phyloP scores from a whole-genome alignment of 352 stramenopile species.

The Pythium phragmiticola region DNA sequence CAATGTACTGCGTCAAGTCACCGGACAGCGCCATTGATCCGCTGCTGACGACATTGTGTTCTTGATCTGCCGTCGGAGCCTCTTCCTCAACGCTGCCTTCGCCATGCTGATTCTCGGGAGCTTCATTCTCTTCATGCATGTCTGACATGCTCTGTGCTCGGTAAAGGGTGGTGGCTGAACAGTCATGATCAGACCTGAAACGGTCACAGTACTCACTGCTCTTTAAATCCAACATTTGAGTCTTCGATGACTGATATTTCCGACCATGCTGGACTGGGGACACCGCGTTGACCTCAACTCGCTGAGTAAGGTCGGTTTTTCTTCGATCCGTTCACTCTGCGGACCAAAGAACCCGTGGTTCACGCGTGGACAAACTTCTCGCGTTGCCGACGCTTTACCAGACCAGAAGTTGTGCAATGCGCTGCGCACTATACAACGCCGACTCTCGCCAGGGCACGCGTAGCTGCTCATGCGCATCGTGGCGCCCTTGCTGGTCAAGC shows the following conservation, averaged over 20 bases:
- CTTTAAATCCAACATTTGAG: no score
- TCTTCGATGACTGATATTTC: no score
- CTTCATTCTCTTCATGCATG: neutral
- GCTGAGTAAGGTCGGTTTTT: no score
- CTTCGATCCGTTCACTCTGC: no score
- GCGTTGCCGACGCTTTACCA: slow-evolving; percentile 25
- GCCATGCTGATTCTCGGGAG: neutral
- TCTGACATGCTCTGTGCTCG: neutral
- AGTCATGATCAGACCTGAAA: no score
- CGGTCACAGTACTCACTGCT: no score
- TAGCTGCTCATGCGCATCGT: slow-evolving; percentile 8
- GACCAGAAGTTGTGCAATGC: slow-evolving; percentile 29
- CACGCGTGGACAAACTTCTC: no score
- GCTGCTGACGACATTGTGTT: neutral
- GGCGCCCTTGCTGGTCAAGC: neutral
- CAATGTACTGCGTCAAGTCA: neutral
- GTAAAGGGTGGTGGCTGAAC: no score
- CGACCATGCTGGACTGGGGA: no score
- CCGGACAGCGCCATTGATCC: neutral
- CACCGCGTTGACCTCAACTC: no score
- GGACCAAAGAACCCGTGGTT: no score
- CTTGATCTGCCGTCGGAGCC: no score
- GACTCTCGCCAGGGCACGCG: slow-evolving; percentile 33
- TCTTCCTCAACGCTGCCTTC: neutral
- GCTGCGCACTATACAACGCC: slow-evolving; percentile 28